These are phyloP conservation scores for Venustampulla echinocandica DNA, from an alignment of 495 filamentous ascomycete species.

Conservation along the genomic window DNA sequence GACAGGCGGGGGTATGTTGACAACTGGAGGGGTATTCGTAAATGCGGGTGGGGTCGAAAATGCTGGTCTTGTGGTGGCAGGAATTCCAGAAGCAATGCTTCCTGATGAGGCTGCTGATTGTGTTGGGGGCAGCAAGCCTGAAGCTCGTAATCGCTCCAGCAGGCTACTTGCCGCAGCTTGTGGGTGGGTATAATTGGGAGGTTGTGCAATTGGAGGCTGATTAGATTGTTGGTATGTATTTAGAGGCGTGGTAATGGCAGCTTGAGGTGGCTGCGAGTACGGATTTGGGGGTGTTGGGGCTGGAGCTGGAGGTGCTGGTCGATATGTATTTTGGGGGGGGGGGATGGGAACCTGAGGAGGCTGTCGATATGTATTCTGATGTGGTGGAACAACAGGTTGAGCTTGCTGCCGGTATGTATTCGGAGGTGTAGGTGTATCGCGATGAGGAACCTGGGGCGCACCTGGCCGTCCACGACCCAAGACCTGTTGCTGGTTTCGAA, in stretches of 20 bases:
- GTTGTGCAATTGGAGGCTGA: too few species aligned
- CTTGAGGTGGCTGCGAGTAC: too few species aligned
- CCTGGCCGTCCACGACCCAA: constrained; percentile 47
- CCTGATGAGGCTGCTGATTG: constrained; percentile 21
- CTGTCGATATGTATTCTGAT: constrained; percentile 22
- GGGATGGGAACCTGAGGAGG: constrained; percentile 4
- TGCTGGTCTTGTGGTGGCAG: too few species aligned
- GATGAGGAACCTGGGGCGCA: constrained; percentile 44
- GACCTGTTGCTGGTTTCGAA: constrained; percentile 54
- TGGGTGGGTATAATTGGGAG: not conserved
- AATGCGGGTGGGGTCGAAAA: not conserved
- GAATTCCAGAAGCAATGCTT: constrained; percentile 3
- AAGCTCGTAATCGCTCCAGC: constrained; percentile 39
- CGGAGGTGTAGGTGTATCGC: constrained; percentile 64
- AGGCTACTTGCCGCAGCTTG: constrained; percentile 27
- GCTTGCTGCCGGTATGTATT: constrained; percentile 28
- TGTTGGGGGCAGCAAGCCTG: constrained; percentile 34
- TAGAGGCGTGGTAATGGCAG: too few species aligned
- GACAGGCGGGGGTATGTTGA: not conserved
- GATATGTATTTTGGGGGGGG: constrained; percentile 13
- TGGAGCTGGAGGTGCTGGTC: constrained; percentile 32
- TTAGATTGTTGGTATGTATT: too few species aligned
- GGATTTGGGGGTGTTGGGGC: constrained; percentile 25
- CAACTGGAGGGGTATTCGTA: not conserved
- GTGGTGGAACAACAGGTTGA: constrained; percentile 2